These are phyloP conservation scores for Asterionellopsis glacialis DNA, from an alignment of 108 stramenopile genomes.

Conservation along the genomic window DNA sequence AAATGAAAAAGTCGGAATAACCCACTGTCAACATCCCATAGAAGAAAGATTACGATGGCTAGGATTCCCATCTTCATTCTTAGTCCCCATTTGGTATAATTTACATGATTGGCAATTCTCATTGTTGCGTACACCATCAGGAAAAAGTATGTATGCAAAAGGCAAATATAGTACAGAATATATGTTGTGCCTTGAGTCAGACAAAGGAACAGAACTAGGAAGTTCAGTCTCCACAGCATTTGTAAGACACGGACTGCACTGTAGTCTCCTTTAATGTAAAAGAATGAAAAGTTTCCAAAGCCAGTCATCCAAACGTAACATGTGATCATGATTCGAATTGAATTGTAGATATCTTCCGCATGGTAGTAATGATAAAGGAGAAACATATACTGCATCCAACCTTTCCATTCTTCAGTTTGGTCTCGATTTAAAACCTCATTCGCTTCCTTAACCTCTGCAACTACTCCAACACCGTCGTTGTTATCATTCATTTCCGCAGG, in stretches of 20 bases:
- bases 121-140: constrained; percentile 92
- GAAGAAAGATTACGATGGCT: constrained; percentile 75
- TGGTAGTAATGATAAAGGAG: constrained; percentile 97
- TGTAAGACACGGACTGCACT: constrained; percentile 86
- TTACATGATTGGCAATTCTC: constrained; percentile 62
- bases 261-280: constrained; percentile 91
- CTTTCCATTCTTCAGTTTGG: constrained; percentile 99
- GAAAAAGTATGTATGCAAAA: constrained; percentile 97
- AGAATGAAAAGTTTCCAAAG: constrained; percentile 96
- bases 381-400: constrained; percentile 98
- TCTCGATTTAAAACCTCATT: constrained; percentile 89
- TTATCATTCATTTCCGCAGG: background rate
- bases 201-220: constrained; percentile 90
- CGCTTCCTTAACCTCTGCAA: constrained; percentile 43
- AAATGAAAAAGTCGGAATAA: constrained; percentile 76
- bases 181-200: constrained; percentile 90
- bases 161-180: constrained; percentile 98
- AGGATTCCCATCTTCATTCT: constrained; percentile 79
- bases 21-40: constrained; percentile 84
- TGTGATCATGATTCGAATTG: constrained; percentile 95
- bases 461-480: constrained; percentile 1
- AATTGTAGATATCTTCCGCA: constrained; percentile 93
- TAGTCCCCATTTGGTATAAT: constrained; percentile 88
- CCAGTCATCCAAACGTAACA: constrained; percentile 99
- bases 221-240: constrained; percentile 98